Base-by-base conservation (phyloP, 768 basidiomycete species). In the Coprinopsis marcescibilis region DNA sequence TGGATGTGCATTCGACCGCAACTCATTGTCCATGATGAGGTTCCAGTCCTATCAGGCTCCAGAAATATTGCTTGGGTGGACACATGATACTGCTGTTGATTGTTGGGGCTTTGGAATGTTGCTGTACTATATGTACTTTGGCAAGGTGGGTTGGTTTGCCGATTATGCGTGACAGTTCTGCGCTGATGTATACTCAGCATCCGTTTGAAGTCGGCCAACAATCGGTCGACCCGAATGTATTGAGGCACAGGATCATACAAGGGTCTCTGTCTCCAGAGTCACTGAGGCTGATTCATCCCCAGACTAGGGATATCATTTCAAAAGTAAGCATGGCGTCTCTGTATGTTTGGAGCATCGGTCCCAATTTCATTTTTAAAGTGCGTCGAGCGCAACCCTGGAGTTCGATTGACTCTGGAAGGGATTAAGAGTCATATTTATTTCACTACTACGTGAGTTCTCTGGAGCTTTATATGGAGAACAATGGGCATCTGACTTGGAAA, bases 21-120 rank as follows among this genome's bases (percentile, higher is more conserved):
- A 44, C 21, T 36, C 29, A 24, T 27, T 12, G 13, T 23, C 1
- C 25, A 45, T 20, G 13, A 35, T 39, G 15, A 39, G 5, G 40
- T 47, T 41, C 26, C 51, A 27, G 41, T 33, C 50, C 4, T 77
- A 72, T 53, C 65, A 62, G 17, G 76, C 80, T 3, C 80, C 81
- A 1, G 80, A 82, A 51, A 49, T 77, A 0, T 49, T 79, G 11
- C 61, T 81, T 7, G 75, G 75, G 0, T 83, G 81, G 81, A 55
- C 64, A 13, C 71, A 77, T 43, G 73, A 77, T 51, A 63, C 56
- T 19, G 62, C 69, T 12, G 76, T 77, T 15, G 81, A 83, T 58
- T 73, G 70, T 52, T 83, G 81, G 80, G 72, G 72, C 0, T 78
- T 81, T 50, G 81, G 80, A 2, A 56, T 75, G 55, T 46, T 77